Base-by-base conservation (phyloP, 2,329 filamentous ascomycete genomes). In the Aureobasidium sp. region DNA sequence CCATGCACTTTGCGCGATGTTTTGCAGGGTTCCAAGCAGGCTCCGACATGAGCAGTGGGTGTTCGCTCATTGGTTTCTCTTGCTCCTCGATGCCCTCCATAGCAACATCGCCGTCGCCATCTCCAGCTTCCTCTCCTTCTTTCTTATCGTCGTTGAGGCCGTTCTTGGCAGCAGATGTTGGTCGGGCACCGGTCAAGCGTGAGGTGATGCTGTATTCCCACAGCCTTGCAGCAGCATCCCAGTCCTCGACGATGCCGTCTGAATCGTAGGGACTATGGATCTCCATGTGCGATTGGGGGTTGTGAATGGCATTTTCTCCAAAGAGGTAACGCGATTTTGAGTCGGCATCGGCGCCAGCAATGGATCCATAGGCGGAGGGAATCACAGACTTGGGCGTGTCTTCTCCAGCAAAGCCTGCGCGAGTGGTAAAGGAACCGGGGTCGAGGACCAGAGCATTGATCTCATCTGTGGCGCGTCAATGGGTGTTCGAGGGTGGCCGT, bases 371-470 rank as follows among this genome's bases (percentile, higher is more conserved):
- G 78, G 89, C 91, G 48, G 91, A 94, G 31, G 93, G 92, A 63
- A 96, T 83, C 62, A 97, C 86, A 33, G 90, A 91, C 79, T 97
- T 97, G 68, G 94, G 94, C 0, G 91, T 88, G 77, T 99, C 94
- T 83, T 99, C 95, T 72, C 95, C 94, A 14, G 95, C 95, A 72
- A 97, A 99, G 63, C 94, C 94, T 64, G 92, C 94, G 76, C 95
- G 91, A 44, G 90, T 92, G 68, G 86, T 88, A 71, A 89, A 90
- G 78, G 91, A 97, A 65, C 95, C 94, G 3, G 94, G 90, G 73
- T 99, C 94, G 72, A 99, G 90, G 40, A 99, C 90, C 68, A 99
- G 89, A 58, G 95, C 95, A 39, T 92, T 95, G 67, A 99, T 92
- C 79, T 99, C 94, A 80, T 99, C 94, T 96, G 70, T 68, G 40